Evolutionary conservation across 768 basidiomycete genomes (phyloP), one percentile per base, ranked within the genome.

Genomic region (Leccinum longicurvipes): DNA sequence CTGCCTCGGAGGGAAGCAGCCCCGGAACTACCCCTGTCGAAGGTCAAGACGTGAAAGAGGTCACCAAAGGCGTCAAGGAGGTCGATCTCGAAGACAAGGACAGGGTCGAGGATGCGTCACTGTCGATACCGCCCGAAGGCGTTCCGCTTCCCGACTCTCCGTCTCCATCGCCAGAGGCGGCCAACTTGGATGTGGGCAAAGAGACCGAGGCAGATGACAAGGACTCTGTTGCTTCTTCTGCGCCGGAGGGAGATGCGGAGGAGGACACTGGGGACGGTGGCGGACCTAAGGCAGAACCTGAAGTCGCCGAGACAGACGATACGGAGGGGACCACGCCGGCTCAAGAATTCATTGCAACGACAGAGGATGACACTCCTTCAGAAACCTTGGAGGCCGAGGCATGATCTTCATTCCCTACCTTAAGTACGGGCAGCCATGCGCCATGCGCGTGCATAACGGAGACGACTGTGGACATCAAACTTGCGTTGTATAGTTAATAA

Each of bases 1-100:
- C 69, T 34, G 58, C 54, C 21, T 41, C 65, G 27, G 63, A 66
- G 19, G 56, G 56, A 31, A 62, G 63, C 28, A 56, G 28, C 12
- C 34, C 47, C 21, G 54, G 53, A 25, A 54, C 10, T 21, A 66
- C 71, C 23, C 58, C 62, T 25, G 63, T 74, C 32, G 74, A 72
- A 53, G 65, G 61, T n/a, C 73, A 74, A 54, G 83, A 74, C 29
- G 85, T 89, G 23, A 87, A 84, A 66, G 85, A 85, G 62, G 86
- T 90, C 57, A 87, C 86, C 0, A 67, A 79, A 63, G 87, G 86
- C 4, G 89, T 89, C 48, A 76, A 84, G 58, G 78, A 84, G 59
- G 87, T 89, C 49, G 86, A 83, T 51, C 71, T 89, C 48, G 80
- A 81, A 34, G 83, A 78, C 28, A 58, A 56, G 51, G 60, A 53